Conservation (phyloP, 805 yeast genomes). For the Ogataea kodamae region DNA sequence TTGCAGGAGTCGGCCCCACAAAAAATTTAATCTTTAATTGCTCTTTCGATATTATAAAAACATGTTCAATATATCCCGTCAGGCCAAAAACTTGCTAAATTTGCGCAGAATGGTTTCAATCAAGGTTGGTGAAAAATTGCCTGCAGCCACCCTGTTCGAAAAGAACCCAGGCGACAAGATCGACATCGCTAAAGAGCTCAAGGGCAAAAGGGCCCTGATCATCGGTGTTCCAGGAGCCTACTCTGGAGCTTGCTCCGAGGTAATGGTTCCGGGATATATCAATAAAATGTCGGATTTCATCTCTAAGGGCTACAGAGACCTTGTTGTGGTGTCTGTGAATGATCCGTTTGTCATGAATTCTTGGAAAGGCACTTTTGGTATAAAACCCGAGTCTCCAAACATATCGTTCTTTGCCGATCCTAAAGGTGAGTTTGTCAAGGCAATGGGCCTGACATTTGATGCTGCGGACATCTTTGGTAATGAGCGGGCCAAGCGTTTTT, state of each 20-base stretch:
- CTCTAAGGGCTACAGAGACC: slow-evolving; percentile 59
- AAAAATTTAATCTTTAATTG: slow-evolving; percentile 1
- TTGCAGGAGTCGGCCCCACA: slow-evolving; percentile 5
- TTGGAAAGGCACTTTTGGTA: slow-evolving; percentile 55
- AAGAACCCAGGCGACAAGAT: slow-evolving; percentile 23
- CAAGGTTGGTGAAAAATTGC: slow-evolving; percentile 24
- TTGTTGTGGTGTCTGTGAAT: slow-evolving; percentile 75
- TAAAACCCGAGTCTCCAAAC: slow-evolving; percentile 19
- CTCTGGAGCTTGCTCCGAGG: slow-evolving; percentile 72
- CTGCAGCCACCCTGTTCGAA: slow-evolving; percentile 22
- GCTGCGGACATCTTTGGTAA: slow-evolving; percentile 77
- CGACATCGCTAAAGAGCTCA: slow-evolving; percentile 22
- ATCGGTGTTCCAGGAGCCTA: slow-evolving; percentile 74
- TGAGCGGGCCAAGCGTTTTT: slow-evolving; percentile 70
- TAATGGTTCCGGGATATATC: slow-evolving; percentile 74
- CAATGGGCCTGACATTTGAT: slow-evolving; percentile 67
- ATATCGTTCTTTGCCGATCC: slow-evolving; percentile 69
- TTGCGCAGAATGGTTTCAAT: slow-evolving; percentile 14
- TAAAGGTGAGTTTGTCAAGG: slow-evolving; percentile 64
- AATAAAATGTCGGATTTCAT: slow-evolving; percentile 47
- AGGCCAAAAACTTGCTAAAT: neutral
- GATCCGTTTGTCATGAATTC: slow-evolving; percentile 84
- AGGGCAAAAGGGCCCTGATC: slow-evolving; percentile 41
- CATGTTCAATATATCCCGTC: neutral
- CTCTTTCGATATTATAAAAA: slow-evolving; percentile 1